These are phyloP conservation scores for Trichomonascaceae sp. DNA, from an alignment of 1,139 yeast species.

Conservation along the genomic window DNA sequence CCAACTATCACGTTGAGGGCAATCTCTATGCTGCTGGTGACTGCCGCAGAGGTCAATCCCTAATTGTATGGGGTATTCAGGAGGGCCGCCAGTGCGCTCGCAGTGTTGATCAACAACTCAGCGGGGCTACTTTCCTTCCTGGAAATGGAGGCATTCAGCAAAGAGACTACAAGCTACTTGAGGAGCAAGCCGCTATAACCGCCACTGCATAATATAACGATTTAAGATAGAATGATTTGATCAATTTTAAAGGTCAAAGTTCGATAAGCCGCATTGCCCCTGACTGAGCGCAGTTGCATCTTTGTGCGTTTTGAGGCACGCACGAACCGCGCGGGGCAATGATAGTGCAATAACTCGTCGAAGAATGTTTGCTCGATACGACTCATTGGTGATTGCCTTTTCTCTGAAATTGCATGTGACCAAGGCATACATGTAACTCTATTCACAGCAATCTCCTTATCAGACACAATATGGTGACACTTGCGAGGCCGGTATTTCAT, in stretches of 20 bases:
- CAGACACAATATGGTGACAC: no score
- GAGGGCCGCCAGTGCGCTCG: constrained; percentile 99
- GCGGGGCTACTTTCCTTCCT: constrained; percentile 74
- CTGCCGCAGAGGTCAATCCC: constrained; percentile 96
- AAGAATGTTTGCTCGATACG: no score
- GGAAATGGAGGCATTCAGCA: constrained; percentile 88
- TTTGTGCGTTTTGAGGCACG: no score
- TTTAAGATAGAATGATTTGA: neutral
- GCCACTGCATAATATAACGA: neutral
- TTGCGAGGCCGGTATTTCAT: neutral
- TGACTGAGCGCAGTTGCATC: no score
- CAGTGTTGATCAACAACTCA: constrained; percentile 69
- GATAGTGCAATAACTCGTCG: no score
- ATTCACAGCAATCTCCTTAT: no score
- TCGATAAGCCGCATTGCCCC: no score
- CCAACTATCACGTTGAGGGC: constrained; percentile 52
- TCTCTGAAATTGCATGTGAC: no score
- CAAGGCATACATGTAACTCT: no score
- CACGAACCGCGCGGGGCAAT: no score
- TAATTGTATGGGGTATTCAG: constrained; percentile 98
- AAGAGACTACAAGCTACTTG: constrained; percentile 45
- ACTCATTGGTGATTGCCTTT: no score
- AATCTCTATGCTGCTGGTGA: constrained; percentile 94
- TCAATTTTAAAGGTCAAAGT: no score
- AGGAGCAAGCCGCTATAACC: constrained; percentile 1